phyloP scores from a whole-genome alignment of 352 stramenopile genomes.

The Phytopythium aichiense region DNA sequence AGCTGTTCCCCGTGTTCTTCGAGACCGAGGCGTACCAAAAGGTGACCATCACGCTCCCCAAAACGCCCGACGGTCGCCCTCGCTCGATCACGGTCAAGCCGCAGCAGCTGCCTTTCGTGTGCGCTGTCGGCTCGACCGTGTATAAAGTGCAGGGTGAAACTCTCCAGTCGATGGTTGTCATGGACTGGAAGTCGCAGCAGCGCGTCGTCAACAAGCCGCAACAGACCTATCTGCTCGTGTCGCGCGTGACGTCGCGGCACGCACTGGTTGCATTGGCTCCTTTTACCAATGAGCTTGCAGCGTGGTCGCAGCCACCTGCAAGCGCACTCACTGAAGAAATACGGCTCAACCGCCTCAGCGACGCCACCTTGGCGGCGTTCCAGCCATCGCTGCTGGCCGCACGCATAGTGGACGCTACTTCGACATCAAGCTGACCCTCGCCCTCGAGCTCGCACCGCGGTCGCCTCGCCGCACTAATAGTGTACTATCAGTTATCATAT shows the following conservation, averaged over 20 bases:
- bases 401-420: too few species aligned
- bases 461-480: too few species aligned
- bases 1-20: too few species aligned
- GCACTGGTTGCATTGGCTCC: neutral
- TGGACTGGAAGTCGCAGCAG: constrained; percentile 3
- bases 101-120: constrained; percentile 12
- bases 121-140: constrained; percentile 6
- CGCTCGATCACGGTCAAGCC: constrained; percentile 5
- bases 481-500: too few species aligned
- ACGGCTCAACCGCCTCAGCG: constrained; percentile 5
- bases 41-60: too few species aligned
- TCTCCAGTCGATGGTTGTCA: constrained; percentile 13
- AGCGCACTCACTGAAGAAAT: constrained; percentile 10
- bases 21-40: too few species aligned
- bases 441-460: too few species aligned
- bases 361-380: neutral
- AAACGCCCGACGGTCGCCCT: too few species aligned
- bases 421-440: too few species aligned
- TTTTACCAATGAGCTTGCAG: constrained; percentile 3
- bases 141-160: constrained; percentile 21
- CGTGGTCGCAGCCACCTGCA: constrained; percentile 5
- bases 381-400: too few species aligned
- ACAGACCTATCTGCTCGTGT: constrained; percentile 12
- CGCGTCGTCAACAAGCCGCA: constrained; percentile 8
- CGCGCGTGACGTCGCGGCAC: constrained; percentile 2